These are phyloP conservation scores for Vitis amurensis DNA, from an alignment of 164 flowering plant species.

Conservation along the genomic window DNA sequence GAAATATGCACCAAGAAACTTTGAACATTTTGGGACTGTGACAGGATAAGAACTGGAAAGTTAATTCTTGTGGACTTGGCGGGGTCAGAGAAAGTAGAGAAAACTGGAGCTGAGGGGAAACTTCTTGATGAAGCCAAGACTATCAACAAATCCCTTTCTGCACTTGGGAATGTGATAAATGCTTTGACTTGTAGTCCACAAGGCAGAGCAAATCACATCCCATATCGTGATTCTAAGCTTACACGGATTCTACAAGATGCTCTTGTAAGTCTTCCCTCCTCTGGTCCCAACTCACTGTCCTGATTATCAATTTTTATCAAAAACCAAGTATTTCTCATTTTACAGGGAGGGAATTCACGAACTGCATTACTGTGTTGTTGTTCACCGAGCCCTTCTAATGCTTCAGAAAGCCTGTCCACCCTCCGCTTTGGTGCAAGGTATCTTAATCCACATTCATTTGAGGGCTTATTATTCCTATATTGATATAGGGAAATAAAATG, in stretches of 20 bases:
- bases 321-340: conserved; percentile 1
- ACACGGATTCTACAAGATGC: conserved; percentile 84
- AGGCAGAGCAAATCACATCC: conserved; percentile 68
- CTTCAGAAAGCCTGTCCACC: conserved; percentile 79
- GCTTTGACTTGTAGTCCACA: conserved; percentile 60
- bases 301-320: not conserved
- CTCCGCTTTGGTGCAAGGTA: conserved; percentile 90
- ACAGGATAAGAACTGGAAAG: conserved; percentile 66
- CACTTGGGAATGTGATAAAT: conserved; percentile 83
- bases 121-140: conserved; percentile 93
- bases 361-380: conserved; percentile 87
- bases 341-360: conserved; percentile 76
- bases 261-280: conserved; percentile 45
- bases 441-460: conserved; percentile 1
- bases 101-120: conserved; percentile 90
- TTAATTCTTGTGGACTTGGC: conserved; percentile 85
- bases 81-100: conserved; percentile 91
- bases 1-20: conserved; percentile 1
- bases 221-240: conserved; percentile 87
- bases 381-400: conserved; percentile 76
- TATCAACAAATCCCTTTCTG: conserved; percentile 84
- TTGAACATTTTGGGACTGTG: conserved; percentile 2
- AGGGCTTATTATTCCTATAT: not conserved
- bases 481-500: not conserved
- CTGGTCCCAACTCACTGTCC: not conserved